These are phyloP conservation scores for Bocquillonia castaneifolia DNA, from an alignment of 441 rosid genomes.

Conservation along the genomic window DNA sequence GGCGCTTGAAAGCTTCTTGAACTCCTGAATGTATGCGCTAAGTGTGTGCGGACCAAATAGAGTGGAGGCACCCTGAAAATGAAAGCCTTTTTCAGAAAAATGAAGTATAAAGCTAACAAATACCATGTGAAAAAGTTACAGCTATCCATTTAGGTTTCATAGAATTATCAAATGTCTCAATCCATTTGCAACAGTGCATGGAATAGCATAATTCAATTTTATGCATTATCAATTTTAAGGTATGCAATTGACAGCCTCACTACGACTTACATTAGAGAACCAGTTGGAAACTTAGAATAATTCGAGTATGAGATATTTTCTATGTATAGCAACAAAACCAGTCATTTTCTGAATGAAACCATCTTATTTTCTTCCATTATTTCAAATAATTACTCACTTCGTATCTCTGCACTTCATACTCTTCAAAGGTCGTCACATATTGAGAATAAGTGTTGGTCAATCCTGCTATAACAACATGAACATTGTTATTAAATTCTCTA, in stretches of 20 bases:
- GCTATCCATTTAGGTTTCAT: neutral
- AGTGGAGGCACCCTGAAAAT: constrained; percentile 81
- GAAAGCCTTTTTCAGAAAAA: neutral
- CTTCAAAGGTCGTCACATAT: constrained; percentile 86
- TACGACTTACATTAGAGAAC: neutral
- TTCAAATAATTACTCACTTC: constrained; percentile 47
- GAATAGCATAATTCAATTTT: neutral
- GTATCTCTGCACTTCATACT: constrained; percentile 82
- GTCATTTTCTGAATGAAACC: neutral
- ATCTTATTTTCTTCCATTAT: neutral
- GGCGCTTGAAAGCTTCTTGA: constrained; percentile 65
- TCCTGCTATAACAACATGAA: constrained; percentile 84
- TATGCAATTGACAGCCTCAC: neutral
- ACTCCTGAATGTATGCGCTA: constrained; percentile 82
- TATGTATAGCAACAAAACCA: too few species aligned
- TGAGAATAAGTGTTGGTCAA: constrained; percentile 90
- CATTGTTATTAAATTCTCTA: constrained; percentile 36
- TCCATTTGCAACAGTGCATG: neutral
- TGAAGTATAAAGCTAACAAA: neutral
- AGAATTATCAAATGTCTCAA: neutral
- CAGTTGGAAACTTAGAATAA: neutral
- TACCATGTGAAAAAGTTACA: neutral
- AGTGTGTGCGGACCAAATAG: constrained; percentile 87
- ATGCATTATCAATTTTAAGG: neutral
- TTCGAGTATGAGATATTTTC: neutral